phyloP scores from a whole-genome alignment of 2,329 filamentous ascomycete species.

The Aspergillus caelatus region DNA sequence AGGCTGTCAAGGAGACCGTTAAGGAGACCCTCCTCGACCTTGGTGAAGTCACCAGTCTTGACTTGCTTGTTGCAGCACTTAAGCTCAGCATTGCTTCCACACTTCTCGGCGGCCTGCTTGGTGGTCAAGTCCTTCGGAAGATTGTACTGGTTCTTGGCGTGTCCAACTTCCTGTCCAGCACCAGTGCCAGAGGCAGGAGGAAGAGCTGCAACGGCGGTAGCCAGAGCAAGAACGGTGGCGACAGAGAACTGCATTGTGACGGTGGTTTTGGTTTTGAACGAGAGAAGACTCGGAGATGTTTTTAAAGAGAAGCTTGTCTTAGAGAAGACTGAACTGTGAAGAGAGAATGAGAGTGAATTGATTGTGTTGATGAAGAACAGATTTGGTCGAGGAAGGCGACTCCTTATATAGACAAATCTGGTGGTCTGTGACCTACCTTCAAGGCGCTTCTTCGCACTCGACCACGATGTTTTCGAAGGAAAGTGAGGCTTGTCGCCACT shows the following conservation, averaged over 20 bases:
- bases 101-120: slow-evolving; percentile 43
- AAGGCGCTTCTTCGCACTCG: slow-evolving; percentile 9
- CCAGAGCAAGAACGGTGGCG: slow-evolving; percentile 38
- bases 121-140: slow-evolving; percentile 36
- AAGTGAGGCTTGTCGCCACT: slow-evolving; percentile 14
- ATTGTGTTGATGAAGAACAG: slow-evolving; percentile 30
- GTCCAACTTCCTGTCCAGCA: slow-evolving; percentile 33
- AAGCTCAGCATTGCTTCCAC: slow-evolving; percentile 41
- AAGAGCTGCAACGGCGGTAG: slow-evolving; percentile 36
- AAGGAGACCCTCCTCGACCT: slow-evolving; percentile 36
- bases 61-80: slow-evolving; percentile 45
- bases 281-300: slow-evolving; percentile 21
- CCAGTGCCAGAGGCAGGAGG: slow-evolving; percentile 31
- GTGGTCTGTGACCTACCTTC: slow-evolving; percentile 24
- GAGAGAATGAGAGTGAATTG: slow-evolving; percentile 37
- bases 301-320: slow-evolving; percentile 11
- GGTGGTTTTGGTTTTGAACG: slow-evolving; percentile 34
- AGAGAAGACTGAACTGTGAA: slow-evolving; percentile 31
- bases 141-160: slow-evolving; percentile 37
- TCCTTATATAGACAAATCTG: slow-evolving; percentile 37
- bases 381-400: slow-evolving; percentile 13
- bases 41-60: slow-evolving; percentile 39
- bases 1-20: slow-evolving; percentile 38
- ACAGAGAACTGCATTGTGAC: slow-evolving; percentile 43
- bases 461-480: background rate